These are phyloP conservation scores for Hypocrella siamensis DNA, from an alignment of 2,329 filamentous ascomycete species.

Conservation along the genomic window DNA sequence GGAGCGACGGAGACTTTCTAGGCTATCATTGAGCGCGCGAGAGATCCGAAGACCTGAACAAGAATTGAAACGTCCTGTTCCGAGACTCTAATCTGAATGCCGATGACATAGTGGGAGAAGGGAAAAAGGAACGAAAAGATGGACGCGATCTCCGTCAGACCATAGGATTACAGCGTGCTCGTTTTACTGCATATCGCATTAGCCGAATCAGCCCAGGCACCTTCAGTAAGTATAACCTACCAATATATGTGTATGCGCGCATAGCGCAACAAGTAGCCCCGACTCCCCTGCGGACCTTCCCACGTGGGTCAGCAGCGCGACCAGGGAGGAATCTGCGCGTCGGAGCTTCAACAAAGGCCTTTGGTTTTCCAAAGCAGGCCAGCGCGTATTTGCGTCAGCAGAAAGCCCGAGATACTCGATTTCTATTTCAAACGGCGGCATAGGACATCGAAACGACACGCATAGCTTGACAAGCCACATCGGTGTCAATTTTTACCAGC, in stretches of 20 bases:
- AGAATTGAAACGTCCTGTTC: constrained; percentile 77
- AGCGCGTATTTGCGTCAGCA: too few species aligned
- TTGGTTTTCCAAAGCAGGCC: too few species aligned
- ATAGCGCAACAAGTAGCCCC: neutral
- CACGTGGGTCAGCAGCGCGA: too few species aligned
- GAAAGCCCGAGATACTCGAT: too few species aligned
- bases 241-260: neutral
- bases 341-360: too few species aligned
- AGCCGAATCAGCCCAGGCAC: neutral
- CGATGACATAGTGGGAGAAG: constrained; percentile 57
- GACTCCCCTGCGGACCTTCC: constrained; percentile 1
- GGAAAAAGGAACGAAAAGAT: constrained; percentile 14
- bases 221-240: neutral
- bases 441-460: too few species aligned
- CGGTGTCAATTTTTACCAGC: too few species aligned
- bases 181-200: constrained; percentile 13
- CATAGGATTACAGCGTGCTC: constrained; percentile 2
- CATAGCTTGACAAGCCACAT: too few species aligned
- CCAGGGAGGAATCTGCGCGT: too few species aligned
- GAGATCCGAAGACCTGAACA: constrained; percentile 81
- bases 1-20: constrained; percentile 64
- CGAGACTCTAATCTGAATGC: constrained; percentile 99
- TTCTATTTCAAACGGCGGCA: too few species aligned
- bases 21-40: constrained; percentile 96
- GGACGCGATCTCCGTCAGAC: too few species aligned